phyloP scores from a whole-genome alignment of 345 rosid genomes.

The Barbarea vulgaris region DNA sequence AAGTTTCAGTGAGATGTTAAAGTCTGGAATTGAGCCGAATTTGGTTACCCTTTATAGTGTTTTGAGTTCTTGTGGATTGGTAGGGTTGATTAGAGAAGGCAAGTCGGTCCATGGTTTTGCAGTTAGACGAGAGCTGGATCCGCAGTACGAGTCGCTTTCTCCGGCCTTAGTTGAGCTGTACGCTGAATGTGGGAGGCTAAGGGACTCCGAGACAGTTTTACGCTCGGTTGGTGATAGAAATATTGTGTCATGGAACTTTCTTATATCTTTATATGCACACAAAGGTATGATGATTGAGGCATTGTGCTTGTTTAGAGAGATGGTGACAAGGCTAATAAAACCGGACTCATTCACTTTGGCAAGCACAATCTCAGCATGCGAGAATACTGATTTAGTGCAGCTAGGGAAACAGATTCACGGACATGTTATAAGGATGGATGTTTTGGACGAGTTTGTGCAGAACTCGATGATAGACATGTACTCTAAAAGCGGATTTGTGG shows the following conservation, averaged over 20 bases:
- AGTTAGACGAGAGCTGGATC: constrained; percentile 49
- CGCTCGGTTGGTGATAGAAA: constrained; percentile 47
- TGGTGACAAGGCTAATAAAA: constrained; percentile 49
- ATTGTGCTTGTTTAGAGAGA: constrained; percentile 49
- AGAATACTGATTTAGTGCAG: constrained; percentile 45
- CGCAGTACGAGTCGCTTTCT: constrained; percentile 52
- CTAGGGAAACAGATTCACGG: constrained; percentile 79
- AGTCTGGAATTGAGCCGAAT: constrained; percentile 51
- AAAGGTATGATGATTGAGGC: constrained; percentile 60
- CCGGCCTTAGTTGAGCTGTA: constrained; percentile 70
- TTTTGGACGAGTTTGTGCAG: constrained; percentile 56
- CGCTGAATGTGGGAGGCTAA: constrained; percentile 53
- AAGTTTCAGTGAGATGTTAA: constrained; percentile 58
- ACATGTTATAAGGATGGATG: constrained; percentile 44
- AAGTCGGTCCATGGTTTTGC: constrained; percentile 71
- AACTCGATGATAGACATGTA: constrained; percentile 68
- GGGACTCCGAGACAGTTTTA: constrained; percentile 53
- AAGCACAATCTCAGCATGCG: constrained; percentile 71
- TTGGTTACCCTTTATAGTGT: constrained; percentile 63
- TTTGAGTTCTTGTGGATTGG: constrained; percentile 64
- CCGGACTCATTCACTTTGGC: constrained; percentile 78
- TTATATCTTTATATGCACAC: constrained; percentile 58
- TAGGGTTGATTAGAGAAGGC: constrained; percentile 63
- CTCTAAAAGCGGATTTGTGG: constrained; percentile 54
- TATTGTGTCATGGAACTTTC: constrained; percentile 69